phyloP scores from a whole-genome alignment of 441 rosid genomes.

The Bruguiera hainesii region DNA sequence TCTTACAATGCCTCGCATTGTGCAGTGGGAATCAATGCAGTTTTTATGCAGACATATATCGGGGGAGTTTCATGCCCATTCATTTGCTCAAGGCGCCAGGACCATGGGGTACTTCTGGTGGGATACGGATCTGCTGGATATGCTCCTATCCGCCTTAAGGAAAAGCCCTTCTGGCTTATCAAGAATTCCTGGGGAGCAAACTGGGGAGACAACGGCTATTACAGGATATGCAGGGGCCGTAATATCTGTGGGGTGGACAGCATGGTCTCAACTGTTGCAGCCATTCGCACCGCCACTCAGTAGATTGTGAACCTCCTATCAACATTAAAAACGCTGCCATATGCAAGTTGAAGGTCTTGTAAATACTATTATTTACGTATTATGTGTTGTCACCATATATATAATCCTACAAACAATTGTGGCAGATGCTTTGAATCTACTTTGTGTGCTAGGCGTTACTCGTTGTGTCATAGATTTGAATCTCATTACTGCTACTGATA shows the following conservation, averaged over 20 bases:
- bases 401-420: no score
- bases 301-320: conserved; percentile 7
- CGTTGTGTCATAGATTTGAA: no score
- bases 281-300: conserved; percentile 31
- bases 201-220: conserved; percentile 94
- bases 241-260: conserved; percentile 89
- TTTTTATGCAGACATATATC: conserved; percentile 89
- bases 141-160: conserved; percentile 80
- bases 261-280: conserved; percentile 86
- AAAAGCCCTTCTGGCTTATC: conserved; percentile 90
- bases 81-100: conserved; percentile 73
- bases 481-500: no score
- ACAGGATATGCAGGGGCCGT: conserved; percentile 83
- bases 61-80: conserved; percentile 93
- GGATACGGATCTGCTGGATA: conserved; percentile 86
- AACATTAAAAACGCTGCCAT: no score
- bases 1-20: not conserved
- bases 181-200: conserved; percentile 94
- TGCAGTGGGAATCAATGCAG: conserved; percentile 85
- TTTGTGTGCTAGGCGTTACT: no score
- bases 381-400: no score
- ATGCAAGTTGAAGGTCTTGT: no score
- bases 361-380: no score
- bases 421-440: no score
- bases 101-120: conserved; percentile 84